Percentiles rank a stretch among this genome's conserved stretches.
These are phyloP conservation scores for Erucastrum elatum DNA, from an alignment of 345 rosid genomes.

Conservation along the genomic window DNA sequence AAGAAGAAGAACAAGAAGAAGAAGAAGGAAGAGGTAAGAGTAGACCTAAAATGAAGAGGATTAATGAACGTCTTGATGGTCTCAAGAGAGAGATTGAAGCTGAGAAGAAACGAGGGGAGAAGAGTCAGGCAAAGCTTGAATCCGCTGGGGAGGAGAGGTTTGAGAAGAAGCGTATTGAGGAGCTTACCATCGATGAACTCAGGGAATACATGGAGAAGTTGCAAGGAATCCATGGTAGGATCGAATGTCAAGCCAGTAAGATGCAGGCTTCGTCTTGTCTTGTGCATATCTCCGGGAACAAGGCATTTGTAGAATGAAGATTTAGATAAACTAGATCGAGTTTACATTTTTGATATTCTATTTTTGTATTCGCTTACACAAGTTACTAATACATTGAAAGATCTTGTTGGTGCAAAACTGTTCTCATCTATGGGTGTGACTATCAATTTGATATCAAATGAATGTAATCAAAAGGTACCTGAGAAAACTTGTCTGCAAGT, in stretches of 20 bases:
- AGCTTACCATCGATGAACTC: constrained; percentile 32
- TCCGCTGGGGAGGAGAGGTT: constrained; percentile 26
- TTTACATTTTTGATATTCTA: constrained; percentile 12
- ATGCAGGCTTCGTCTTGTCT: constrained; percentile 46
- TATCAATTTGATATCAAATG: constrained; percentile 11
- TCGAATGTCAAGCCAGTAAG: constrained; percentile 30
- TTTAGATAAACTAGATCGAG: constrained; percentile 11
- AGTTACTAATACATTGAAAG: constrained; percentile 22
- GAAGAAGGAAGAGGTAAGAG: constrained; percentile 11
- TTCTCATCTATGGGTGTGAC: constrained; percentile 10
- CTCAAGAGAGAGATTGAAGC: constrained; percentile 34
- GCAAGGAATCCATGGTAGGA: constrained; percentile 31
- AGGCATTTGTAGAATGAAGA: constrained; percentile 17
- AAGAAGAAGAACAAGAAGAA: not conserved
- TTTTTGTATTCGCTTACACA: constrained; percentile 17
- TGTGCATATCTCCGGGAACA: constrained; percentile 32
- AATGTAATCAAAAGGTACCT: constrained; percentile 25
- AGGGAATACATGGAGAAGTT: constrained; percentile 35
- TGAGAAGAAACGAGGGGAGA: constrained; percentile 45
- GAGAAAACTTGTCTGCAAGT: constrained; percentile 1
- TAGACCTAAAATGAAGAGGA: constrained; percentile 23
- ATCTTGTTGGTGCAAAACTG: constrained; percentile 4
- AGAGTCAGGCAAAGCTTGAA: constrained; percentile 33
- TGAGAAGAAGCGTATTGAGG: constrained; percentile 24
- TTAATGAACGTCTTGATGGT: constrained; percentile 18